These are phyloP conservation scores for Zelonia costaricensis DNA, from an alignment of 208 protist species.

Conservation along the genomic window DNA sequence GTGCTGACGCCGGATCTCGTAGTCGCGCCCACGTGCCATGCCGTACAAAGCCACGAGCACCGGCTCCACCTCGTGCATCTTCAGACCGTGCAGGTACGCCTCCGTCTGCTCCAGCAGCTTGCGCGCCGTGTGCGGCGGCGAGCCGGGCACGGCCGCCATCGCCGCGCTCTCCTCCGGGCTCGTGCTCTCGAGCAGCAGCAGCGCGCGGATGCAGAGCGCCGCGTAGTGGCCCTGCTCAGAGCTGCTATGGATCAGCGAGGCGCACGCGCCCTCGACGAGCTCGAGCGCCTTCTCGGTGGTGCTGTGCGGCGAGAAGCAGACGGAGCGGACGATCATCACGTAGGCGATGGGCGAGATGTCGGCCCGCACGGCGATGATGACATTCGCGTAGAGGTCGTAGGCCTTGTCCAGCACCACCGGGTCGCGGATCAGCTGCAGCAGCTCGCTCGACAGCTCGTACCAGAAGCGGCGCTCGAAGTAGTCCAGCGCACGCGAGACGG, in stretches of 20 bases:
- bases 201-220: constrained; percentile 79
- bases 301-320: constrained; percentile 71
- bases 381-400: constrained; percentile 80
- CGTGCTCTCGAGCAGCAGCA: constrained; percentile 69
- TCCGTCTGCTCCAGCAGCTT: constrained; percentile 79
- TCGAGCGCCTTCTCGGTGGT: constrained; percentile 65
- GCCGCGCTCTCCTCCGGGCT: constrained; percentile 29
- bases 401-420: constrained; percentile 55
- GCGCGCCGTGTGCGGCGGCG: constrained; percentile 57
- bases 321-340: constrained; percentile 77
- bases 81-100: constrained; percentile 58
- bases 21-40: constrained; percentile 83
- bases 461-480: constrained; percentile 60
- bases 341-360: constrained; percentile 88
- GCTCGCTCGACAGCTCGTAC: constrained; percentile 71
- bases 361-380: constrained; percentile 61
- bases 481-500: constrained; percentile 34
- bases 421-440: constrained; percentile 68
- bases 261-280: constrained; percentile 64
- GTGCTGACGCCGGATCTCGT: constrained; percentile 79
- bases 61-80: constrained; percentile 87
- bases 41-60: constrained; percentile 74
- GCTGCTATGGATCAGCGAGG: constrained; percentile 43
- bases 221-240: constrained; percentile 63
- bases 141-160: constrained; percentile 42